Conservation (phyloP, 164 flowering plant genomes). For the Echeveria elegans region DNA sequence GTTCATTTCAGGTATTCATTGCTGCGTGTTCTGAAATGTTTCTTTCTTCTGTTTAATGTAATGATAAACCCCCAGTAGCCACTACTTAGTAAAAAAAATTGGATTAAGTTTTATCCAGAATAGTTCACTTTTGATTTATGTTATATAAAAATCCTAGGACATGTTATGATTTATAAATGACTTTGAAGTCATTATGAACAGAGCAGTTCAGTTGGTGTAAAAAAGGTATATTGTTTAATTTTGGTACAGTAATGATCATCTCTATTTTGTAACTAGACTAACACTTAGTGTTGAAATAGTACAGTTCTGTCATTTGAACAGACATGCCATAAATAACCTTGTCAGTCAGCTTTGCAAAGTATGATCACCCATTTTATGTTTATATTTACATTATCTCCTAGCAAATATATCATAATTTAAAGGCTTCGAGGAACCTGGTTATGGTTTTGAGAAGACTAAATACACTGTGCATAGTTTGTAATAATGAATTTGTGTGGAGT, state of each 20-base stretch:
- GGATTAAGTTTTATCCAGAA: too few relatives aligned
- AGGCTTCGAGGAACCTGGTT: not conserved
- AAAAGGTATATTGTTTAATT: too few relatives aligned
- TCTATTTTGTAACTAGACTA: too few relatives aligned
- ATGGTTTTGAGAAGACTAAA: not conserved
- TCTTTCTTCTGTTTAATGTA: not conserved
- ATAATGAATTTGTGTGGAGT: too few relatives aligned
- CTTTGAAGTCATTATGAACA: too few relatives aligned
- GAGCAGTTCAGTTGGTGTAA: too few relatives aligned
- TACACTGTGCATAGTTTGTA: too few relatives aligned
- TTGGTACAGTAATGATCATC: too few relatives aligned
- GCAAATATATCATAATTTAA: not conserved
- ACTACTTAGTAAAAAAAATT: not conserved
- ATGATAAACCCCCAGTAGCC: not conserved
- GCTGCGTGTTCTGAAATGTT: not conserved
- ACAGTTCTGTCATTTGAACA: not conserved
- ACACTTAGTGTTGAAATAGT: too few relatives aligned
- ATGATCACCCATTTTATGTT: not conserved
- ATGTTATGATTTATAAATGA: too few relatives aligned
- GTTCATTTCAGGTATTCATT: conserved; percentile 65
- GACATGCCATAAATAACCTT: not conserved
- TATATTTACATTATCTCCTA: not conserved
- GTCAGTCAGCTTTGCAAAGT: not conserved
- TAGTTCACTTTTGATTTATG: too few relatives aligned
- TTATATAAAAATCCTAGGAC: too few relatives aligned